Percentiles rank a stretch among this genome's conserved stretches.
Evolutionary conservation across 1,139 yeast species (phyloP).

Genomic region (Candida anutae): DNA sequence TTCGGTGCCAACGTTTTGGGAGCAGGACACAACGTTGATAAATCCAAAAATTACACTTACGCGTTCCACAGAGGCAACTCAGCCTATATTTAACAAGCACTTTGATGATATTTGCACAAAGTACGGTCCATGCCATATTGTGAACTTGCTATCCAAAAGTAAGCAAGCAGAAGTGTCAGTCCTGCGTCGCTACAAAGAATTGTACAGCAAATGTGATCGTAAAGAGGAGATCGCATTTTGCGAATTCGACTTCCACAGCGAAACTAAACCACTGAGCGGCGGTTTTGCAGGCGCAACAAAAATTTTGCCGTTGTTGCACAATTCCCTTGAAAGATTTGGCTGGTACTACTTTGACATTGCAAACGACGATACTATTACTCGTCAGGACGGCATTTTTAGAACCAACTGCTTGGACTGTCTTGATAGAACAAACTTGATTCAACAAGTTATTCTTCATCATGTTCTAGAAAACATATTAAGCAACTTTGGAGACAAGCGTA

Average conservation of each 20-base stretch:
- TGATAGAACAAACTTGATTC: conserved; percentile 89
- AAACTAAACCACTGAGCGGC: conserved; percentile 64
- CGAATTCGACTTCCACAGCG: conserved; percentile 90
- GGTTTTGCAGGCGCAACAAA: conserved; percentile 81
- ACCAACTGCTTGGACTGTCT: conserved; percentile 93
- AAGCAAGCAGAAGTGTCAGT: conserved; percentile 73
- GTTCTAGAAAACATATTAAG: conserved; percentile 61
- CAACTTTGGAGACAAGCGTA: conserved; percentile 22
- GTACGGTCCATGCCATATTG: conserved; percentile 82
- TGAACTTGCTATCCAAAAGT: conserved; percentile 68
- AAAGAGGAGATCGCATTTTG: conserved; percentile 52
- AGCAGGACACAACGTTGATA: conserved; percentile 82
- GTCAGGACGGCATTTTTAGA: conserved; percentile 86
- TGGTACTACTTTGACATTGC: conserved; percentile 52
- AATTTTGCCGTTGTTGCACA: conserved; percentile 55
- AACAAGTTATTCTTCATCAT: conserved; percentile 62
- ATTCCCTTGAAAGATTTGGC: conserved; percentile 69
- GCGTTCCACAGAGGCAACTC: conserved; percentile 85
- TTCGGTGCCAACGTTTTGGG: conserved; percentile 96
- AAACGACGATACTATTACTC: conserved; percentile 36
- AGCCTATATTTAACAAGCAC: conserved; percentile 81
- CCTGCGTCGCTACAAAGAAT: conserved; percentile 57
- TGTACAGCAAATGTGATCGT: conserved; percentile 36
- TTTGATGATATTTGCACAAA: conserved; percentile 59
- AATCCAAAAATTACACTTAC: conserved; percentile 84